Base-by-base conservation (phyloP, 495 filamentous ascomycete species). In the Hypoxylon trugodes region DNA sequence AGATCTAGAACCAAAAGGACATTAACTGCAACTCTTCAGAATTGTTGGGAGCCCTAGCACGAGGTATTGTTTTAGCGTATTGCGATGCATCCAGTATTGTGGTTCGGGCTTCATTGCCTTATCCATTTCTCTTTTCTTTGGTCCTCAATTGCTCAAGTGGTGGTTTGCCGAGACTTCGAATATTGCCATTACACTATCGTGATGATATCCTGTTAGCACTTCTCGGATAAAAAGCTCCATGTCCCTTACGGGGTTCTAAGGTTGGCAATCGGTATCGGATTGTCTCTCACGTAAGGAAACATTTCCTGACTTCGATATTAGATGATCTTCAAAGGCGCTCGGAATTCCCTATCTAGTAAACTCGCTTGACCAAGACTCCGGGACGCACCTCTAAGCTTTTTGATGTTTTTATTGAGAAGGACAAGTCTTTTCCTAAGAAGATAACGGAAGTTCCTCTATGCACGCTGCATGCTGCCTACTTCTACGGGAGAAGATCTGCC, bases 401-500 rank as follows among this genome's bases (percentile, higher is more conserved):
- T 40, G 40, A 7, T 43, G 43, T 35, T 24, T 13, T 33, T 21
- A 5, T 24, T 41, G 53, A 36, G 13, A 24, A 30, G 35, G 33
- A 50, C 25, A 50, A 36, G 38, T 56, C 63, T 43, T 61, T 67
- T 54, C 15, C 58, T 24, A 62, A 42, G 47, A 67, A 66, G 63
- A 66, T 57, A 66, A 61, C 63, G 63, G 63, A 66, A 22, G 57
- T 58, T 47, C 40, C 28, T 22, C 52, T 18, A 58, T 58, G 57
- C 38, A 53, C 46, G 51, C 26, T 40, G 57, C 18, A 57, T 37
- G 46, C 46, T 35, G 63, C 51, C 63, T 61, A 57, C 63, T 61
- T 52, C 40, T 67, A 62, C 48, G 62, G 64, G 64, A 32, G 52
- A 67, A 67, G 64, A 67, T 67, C 64, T 58, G 64, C 64, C 64